These are phyloP conservation scores for Syzygium malaccense DNA, from an alignment of 441 rosid genomes.

Conservation along the genomic window DNA sequence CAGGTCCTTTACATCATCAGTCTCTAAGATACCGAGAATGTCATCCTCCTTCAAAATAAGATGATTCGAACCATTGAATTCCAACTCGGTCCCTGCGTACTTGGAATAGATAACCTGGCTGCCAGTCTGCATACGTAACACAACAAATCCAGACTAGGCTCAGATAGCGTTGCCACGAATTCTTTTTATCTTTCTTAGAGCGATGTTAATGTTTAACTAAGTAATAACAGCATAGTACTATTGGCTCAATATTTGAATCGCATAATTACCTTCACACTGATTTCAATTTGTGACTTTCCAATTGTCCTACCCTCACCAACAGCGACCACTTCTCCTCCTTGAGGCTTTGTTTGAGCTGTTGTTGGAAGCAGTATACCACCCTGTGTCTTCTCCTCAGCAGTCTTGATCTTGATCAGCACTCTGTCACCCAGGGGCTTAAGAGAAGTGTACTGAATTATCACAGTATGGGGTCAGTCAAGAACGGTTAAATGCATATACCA, in stretches of 20 bases:
- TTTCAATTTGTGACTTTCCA: conserved; percentile 50
- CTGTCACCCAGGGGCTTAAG: conserved; percentile 83
- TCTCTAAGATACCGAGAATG: conserved; percentile 81
- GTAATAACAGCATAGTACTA: neutral
- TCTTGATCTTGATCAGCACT: conserved; percentile 81
- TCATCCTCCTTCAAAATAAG: conserved; percentile 90
- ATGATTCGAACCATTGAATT: conserved; percentile 70
- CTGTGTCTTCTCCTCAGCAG: conserved; percentile 68
- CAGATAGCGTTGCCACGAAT: neutral
- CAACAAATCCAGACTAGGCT: neutral
- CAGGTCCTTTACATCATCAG: conserved; percentile 86
- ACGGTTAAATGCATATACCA: neutral
- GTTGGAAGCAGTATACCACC: conserved; percentile 88
- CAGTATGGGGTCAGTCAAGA: neutral
- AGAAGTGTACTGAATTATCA: conserved; percentile 53
- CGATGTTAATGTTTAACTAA: neutral
- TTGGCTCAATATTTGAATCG: neutral
- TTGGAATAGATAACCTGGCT: conserved; percentile 74
- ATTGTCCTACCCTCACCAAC: conserved; percentile 80
- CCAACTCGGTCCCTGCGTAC: conserved; percentile 85
- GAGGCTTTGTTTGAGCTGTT: conserved; percentile 78
- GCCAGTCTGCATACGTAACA: conserved; percentile 49
- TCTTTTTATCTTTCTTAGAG: neutral
- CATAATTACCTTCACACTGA: conserved; percentile 47
- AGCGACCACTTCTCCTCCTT: conserved; percentile 88